Base-by-base conservation (phyloP, 345 rosid genomes). In the Camelina neglecta region DNA sequence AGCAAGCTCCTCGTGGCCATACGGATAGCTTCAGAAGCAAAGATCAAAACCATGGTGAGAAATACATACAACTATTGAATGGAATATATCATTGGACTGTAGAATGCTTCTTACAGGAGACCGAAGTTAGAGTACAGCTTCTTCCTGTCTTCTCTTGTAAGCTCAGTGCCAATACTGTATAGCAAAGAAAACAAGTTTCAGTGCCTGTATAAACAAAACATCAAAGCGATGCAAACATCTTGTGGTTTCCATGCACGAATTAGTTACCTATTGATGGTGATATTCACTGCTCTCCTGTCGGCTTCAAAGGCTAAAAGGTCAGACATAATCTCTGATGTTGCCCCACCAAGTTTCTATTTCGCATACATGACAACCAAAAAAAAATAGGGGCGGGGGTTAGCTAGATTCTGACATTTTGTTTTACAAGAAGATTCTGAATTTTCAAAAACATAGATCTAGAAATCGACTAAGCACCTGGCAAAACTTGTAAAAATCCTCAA, bases 321-420 rank as follows among this genome's bases (percentile, higher is more conserved):
- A 84, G 99, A 95, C 99, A 95, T 92, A 67, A 95, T 92, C 85
- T 95, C 98, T 26, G 89, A 82, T 60, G 99, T 95, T 36, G 99
- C 99, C 21, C 98, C 99, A 62, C 99, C 99, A 78, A 95, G 93
- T 92, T 95, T 95, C 99, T 92, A 38, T 53, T 7, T 16, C 15
- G 11, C 60, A 60, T 55, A 64, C 44, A 47, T 65, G 11, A 10
- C 10, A 35, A 35, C 38, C 7, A 35, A 7, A 35, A 7, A 35
- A 35, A 2, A 35, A 35, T 5, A 31, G 6, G 1, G 35, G 38
- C 1, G 0, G 8, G 2, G 38, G 9, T 35, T 35, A 35, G 38
- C 8, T 31, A 31, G 35, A 31, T 31, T 31, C 35, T 31, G 7
- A 31, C 5, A 0, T 31, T 31, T 31, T 31, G 35, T 31, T 31